These are phyloP conservation scores for Metschnikowia gelsemii DNA, from an alignment of 805 yeast genomes.

Conservation along the genomic window DNA sequence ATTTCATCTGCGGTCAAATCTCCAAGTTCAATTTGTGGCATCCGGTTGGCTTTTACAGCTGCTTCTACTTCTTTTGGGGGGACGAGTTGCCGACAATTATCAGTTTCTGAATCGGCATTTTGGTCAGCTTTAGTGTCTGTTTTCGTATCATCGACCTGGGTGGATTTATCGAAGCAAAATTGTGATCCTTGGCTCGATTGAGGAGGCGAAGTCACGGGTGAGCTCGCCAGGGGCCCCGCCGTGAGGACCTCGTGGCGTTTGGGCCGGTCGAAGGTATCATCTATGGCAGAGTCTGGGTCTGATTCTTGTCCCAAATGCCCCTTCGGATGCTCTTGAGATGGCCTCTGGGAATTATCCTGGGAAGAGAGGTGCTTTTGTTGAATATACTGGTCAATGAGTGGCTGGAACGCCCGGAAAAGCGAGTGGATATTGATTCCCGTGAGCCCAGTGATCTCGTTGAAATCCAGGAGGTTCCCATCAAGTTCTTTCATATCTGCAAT, in stretches of 20 bases:
- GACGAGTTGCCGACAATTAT: conserved; percentile 18
- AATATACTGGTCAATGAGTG: conserved; percentile 14
- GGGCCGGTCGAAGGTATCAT: conserved; percentile 18
- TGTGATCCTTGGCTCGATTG: conserved; percentile 22
- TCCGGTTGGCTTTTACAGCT: neutral
- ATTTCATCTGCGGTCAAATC: conserved; percentile 19
- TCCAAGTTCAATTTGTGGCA: conserved; percentile 15
- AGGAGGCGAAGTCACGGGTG: conserved; percentile 38
- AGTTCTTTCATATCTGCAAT: too few species aligned
- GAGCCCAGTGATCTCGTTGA: neutral
- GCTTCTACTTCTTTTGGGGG: neutral
- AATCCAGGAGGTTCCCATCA: conserved; percentile 1
- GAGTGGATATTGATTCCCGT: conserved; percentile 6
- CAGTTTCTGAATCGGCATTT: too few species aligned
- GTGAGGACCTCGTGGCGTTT: neutral
- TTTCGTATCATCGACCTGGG: conserved; percentile 9
- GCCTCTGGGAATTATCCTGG: neutral
- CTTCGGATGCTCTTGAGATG: too few species aligned
- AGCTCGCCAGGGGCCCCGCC: conserved; percentile 7
- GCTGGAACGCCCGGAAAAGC: conserved; percentile 14
- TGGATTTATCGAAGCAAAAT: conserved; percentile 8
- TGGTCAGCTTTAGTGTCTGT: too few species aligned
- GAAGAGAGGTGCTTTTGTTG: neutral
- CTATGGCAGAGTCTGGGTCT: conserved; percentile 17
- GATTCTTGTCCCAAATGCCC: conserved; percentile 6